Conservation (phyloP, 305 asterid genomes). For the Solanum hybrid region DNA sequence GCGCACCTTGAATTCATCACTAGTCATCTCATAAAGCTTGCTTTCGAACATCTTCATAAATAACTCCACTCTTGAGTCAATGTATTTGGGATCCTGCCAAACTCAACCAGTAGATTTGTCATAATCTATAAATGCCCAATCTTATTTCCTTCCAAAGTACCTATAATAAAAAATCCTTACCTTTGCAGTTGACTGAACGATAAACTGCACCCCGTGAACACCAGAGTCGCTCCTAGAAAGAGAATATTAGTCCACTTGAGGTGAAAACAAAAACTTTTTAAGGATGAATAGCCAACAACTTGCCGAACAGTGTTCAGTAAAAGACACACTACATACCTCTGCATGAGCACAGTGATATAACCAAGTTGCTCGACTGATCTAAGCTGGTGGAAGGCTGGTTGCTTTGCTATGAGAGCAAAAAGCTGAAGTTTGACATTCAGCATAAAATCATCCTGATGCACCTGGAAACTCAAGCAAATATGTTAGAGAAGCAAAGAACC, state of each 20-base stretch:
- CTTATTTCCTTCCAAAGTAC: neutral
- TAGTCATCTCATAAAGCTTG: constrained; percentile 74
- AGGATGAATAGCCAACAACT: neutral
- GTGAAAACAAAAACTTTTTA: neutral
- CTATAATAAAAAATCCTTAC: constrained; percentile 21
- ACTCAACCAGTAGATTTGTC: constrained; percentile 6
- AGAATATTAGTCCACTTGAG: neutral
- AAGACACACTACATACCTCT: constrained; percentile 38
- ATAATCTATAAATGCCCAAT: neutral
- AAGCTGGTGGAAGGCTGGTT: constrained; percentile 95
- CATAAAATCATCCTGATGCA: constrained; percentile 83
- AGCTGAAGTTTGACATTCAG: constrained; percentile 79
- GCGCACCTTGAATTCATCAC: constrained; percentile 73
- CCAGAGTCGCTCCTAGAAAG: constrained; percentile 73
- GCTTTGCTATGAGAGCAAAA: constrained; percentile 80
- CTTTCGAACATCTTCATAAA: constrained; percentile 81
- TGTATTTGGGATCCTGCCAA: constrained; percentile 82
- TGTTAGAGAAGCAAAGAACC: neutral
- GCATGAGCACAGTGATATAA: constrained; percentile 76
- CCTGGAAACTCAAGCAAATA: constrained; percentile 35
- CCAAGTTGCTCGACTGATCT: constrained; percentile 99
- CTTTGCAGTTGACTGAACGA: constrained; percentile 81
- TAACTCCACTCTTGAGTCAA: constrained; percentile 72
- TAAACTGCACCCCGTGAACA: constrained; percentile 82
- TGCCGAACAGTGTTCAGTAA: neutral